phyloP scores from a whole-genome alignment of 768 basidiomycete species.

The Guyanaporus albipodus region DNA sequence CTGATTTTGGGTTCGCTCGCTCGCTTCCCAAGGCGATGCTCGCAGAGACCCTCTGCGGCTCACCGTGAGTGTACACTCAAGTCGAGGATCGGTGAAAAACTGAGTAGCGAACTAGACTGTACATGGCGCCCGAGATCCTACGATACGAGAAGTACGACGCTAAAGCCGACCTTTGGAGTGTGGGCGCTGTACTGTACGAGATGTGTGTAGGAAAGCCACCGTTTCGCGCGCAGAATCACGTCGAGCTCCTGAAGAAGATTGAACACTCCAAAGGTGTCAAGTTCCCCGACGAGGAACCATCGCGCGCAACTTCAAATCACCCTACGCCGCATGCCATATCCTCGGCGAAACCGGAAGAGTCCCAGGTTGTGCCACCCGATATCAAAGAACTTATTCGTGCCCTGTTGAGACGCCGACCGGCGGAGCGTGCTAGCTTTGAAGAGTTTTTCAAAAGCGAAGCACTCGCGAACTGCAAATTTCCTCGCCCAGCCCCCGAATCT shows the following conservation, averaged over 20 bases:
- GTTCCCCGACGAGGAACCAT: conserved; percentile 88
- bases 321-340: conserved; percentile 13
- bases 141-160: conserved; percentile 98
- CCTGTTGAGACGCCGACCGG: conserved; percentile 81
- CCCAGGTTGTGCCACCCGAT: conserved; percentile 67
- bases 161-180: conserved; percentile 97
- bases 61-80: conserved; percentile 61
- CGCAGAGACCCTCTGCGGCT: conserved; percentile 97
- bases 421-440: conserved; percentile 82
- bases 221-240: conserved; percentile 93
- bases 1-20: conserved; percentile 97
- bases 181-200: conserved; percentile 94
- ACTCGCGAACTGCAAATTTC: conserved; percentile 73
- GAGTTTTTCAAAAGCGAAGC: conserved; percentile 87
- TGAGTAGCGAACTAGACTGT: conserved; percentile 51
- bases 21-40: conserved; percentile 88
- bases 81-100: neutral
- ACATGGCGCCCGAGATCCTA: conserved; percentile 99
- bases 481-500: conserved; percentile 39
- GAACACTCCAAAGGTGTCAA: conserved; percentile 87
- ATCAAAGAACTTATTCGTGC: conserved; percentile 83
- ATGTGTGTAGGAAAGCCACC: conserved; percentile 93
- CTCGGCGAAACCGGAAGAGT: conserved; percentile 39
- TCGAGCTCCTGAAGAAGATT: conserved; percentile 91
- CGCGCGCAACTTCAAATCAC: conserved; percentile 37